Base-by-base conservation (phyloP, 1,284 basidiomycete species). In the Singerocomus rubriflavus region DNA sequence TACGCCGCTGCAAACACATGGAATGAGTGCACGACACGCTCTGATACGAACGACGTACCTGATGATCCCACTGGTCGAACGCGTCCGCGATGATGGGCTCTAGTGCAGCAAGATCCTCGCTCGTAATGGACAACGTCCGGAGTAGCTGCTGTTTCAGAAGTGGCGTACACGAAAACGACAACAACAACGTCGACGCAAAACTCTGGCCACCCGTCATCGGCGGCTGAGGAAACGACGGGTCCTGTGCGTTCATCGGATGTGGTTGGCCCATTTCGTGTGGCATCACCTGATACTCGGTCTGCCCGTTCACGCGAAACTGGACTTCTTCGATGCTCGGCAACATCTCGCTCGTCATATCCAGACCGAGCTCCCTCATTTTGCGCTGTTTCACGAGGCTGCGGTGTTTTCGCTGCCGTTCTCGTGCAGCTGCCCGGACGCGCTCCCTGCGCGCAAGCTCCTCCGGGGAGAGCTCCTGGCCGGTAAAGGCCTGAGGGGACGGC, bases 51-150 rank as follows among this genome's bases (percentile, higher is more conserved):
- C 33, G 35, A 49, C 78, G 51, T 58, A 88, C 86, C 69, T 85
- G 81, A 55, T 81, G 79, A 62, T 90, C 84, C 88, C 88, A 91
- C 43, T 84, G 82, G 55, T 91, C 88, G 78, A 85, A 91, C 21
- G 87, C 87, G 45, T 85, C 82, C 4, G 88, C 87, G 51, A 91
- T 85, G 54, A 88, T 75, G 25, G 85, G 84, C 61, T 91, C 85
- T 44, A 91, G 69, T 9, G 83, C 81, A 5, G 81, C 80, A n/a
- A 91, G 76, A 59, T 91, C 88, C 50, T 88, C 85, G 65, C 80
- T 82, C 25, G 84, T 81, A 80, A 91, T 84, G 54, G 78, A 76
- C 35, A 91, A 71, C 5, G 79, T 82, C 42, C 85, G 79, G 31
- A 90, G 68, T 21, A 90, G 72, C 60, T 90, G 85, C 53, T 82